Conservation (phyloP, 768 basidiomycete species). For the Suillus clintonianus region DNA sequence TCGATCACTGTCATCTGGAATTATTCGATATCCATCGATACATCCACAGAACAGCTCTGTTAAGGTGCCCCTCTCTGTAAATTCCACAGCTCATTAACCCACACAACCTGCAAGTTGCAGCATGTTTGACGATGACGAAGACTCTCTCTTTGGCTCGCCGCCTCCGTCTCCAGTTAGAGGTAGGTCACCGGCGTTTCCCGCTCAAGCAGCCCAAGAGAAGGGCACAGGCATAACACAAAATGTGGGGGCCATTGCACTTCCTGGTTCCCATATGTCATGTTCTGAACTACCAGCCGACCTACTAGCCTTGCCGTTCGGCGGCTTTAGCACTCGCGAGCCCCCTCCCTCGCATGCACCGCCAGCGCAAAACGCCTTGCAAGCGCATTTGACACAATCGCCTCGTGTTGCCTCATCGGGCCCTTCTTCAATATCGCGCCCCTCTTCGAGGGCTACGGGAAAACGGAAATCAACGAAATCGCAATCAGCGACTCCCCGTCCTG, state of each 20-base stretch:
- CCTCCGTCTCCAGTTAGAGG: slow-evolving; percentile 72
- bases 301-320: slow-evolving; percentile 65
- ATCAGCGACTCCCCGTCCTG: slow-evolving; percentile 46
- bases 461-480: slow-evolving; percentile 37
- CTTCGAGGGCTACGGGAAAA: slow-evolving; percentile 26
- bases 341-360: slow-evolving; percentile 26
- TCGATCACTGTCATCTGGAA: neutral
- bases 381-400: neutral
- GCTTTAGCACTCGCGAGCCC: slow-evolving; percentile 38
- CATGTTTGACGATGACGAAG: slow-evolving; percentile 48
- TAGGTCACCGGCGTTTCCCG: slow-evolving; percentile 74
- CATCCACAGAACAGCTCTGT: neutral
- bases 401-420: slow-evolving; percentile 5
- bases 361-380: neutral
- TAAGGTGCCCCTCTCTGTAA: slow-evolving; percentile 17
- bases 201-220: slow-evolving; percentile 23
- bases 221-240: slow-evolving; percentile 56
- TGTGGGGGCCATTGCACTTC: slow-evolving; percentile 98
- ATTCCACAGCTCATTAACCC: slow-evolving; percentile 13
- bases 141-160: slow-evolving; percentile 81
- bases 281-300: slow-evolving; percentile 84
- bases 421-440: slow-evolving; percentile 7
- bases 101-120: slow-evolving; percentile 9
- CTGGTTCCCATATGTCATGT: slow-evolving; percentile 83
- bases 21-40: neutral